Evolutionary conservation across 164 flowering plant species (phyloP).

Genomic region (Vitis rupestris): DNA sequence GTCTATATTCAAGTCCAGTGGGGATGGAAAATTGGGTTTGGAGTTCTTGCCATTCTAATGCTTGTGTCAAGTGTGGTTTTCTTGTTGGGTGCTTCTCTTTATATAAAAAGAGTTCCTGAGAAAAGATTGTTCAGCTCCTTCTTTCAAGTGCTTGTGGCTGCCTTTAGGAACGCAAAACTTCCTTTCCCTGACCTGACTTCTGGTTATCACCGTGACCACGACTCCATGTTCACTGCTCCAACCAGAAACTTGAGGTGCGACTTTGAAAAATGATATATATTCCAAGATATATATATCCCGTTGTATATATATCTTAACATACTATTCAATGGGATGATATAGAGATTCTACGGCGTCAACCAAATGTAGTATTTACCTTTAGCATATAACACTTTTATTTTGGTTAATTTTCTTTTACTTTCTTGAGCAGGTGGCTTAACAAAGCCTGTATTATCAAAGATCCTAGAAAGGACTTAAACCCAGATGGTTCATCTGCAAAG

Average conservation of each 20-base stretch:
- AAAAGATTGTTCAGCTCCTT: slow-evolving; percentile 43
- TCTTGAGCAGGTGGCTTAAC: slow-evolving; percentile 32
- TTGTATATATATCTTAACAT: too few species aligned
- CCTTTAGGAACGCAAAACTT: slow-evolving; percentile 38
- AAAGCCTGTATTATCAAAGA: slow-evolving; percentile 30
- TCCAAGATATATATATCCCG: too few species aligned
- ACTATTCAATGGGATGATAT: too few species aligned
- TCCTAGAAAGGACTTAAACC: slow-evolving; percentile 25
- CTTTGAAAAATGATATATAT: neutral
- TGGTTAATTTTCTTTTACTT: neutral
- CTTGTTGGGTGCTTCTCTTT: slow-evolving; percentile 41
- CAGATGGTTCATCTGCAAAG: slow-evolving; percentile 32
- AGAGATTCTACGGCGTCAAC: too few species aligned
- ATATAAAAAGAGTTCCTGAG: slow-evolving; percentile 34
- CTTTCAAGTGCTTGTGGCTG: slow-evolving; percentile 33
- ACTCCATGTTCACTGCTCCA: slow-evolving; percentile 30
- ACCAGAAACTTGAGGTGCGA: slow-evolving; percentile 44
- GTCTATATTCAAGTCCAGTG: slow-evolving; percentile 39
- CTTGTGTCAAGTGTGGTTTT: slow-evolving; percentile 34
- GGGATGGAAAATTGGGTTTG: slow-evolving; percentile 52
- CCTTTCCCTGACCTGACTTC: slow-evolving; percentile 19
- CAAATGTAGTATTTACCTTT: neutral
- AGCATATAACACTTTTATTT: too few species aligned
- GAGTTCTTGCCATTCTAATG: slow-evolving; percentile 38
- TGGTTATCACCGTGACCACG: slow-evolving; percentile 29